Evolutionary conservation across 768 basidiomycete species (phyloP), one percentile per base, ranked within the genome.

Genomic region (Hydnomerulius pinastri): DNA sequence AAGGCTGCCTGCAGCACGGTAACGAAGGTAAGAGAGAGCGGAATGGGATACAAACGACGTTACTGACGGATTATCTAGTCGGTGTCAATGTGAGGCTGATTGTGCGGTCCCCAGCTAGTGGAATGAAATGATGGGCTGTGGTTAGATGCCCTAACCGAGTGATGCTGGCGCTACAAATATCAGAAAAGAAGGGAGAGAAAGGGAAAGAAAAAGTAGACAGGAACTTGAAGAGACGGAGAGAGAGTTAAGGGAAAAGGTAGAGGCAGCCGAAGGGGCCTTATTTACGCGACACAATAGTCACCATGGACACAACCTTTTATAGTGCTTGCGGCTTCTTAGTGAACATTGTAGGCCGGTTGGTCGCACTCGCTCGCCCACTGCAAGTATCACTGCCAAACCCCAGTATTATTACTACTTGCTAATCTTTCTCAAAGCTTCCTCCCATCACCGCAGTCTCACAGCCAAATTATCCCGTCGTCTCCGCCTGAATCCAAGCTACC

Each of bases 1-100:
- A 59, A 68, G 17, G 58, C 76, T 69, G 77, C 73, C 81, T 75
- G 66, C 72, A 73, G 63, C 54, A 53, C 43, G 48, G 24, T 5
- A 51, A 41, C 17, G 37, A 47, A 44, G 43, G 10, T 2, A 52
- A 50, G 41, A 50, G 46, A 18, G 29, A 4, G 23, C 29, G 30
- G 46, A 51, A 35, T 18, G 17, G 15, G 23, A 27, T n/a, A 17
- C 10, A 18, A 46, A 38, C n/a, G 38, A 38, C 15, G 25, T 27
- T 37, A 43, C 27, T 30, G 8, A 35, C 25, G 33, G 8, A 23
- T 27, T 36, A 6, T 24, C 9, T n/a, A 39, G 21, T 10, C 24
- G 23, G 11, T 23, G 40, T 30, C 7, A 27, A 20, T 25, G 27
- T 30, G 41, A 21, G 39, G 42, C 23, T 13, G 10, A 15, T 27